Conservation (phyloP, 179 eudicot species). For the Amaranthus tricolor region DNA sequence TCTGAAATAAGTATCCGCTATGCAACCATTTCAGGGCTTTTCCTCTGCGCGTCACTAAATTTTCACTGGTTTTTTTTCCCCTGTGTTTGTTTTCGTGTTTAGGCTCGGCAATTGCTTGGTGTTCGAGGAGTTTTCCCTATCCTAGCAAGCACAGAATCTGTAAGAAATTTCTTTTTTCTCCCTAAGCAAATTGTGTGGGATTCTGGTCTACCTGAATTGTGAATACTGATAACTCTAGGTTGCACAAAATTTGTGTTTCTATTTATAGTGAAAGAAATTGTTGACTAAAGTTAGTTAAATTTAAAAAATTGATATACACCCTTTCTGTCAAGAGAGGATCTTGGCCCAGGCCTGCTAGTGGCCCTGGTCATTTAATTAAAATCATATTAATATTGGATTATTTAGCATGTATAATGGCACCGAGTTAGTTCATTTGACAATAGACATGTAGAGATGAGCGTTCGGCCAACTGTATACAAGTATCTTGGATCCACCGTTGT, state of each 20-base stretch:
- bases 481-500: too few species aligned
- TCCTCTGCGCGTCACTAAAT: background rate
- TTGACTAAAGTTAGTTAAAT: background rate
- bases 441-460: too few species aligned
- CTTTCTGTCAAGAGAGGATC: too few species aligned
- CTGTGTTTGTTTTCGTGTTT: conserved; percentile 21
- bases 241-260: background rate
- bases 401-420: background rate
- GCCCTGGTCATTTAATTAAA: too few species aligned
- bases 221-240: background rate
- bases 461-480: too few species aligned
- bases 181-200: background rate
- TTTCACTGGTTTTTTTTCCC: background rate
- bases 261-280: background rate
- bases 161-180: conserved; percentile 25
- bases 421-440: too few species aligned
- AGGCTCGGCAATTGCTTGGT: conserved; percentile 64
- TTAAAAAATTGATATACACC: too few species aligned
- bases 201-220: background rate
- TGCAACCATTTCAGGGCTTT: background rate
- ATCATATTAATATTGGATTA: background rate
- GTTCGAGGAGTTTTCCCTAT: conserved; percentile 61
- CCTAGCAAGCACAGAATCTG: conserved; percentile 51
- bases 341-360: too few species aligned
- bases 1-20: background rate